phyloP scores from a whole-genome alignment of 192 early-diverging fungal species.

The Chytriomyces confervae region DNA sequence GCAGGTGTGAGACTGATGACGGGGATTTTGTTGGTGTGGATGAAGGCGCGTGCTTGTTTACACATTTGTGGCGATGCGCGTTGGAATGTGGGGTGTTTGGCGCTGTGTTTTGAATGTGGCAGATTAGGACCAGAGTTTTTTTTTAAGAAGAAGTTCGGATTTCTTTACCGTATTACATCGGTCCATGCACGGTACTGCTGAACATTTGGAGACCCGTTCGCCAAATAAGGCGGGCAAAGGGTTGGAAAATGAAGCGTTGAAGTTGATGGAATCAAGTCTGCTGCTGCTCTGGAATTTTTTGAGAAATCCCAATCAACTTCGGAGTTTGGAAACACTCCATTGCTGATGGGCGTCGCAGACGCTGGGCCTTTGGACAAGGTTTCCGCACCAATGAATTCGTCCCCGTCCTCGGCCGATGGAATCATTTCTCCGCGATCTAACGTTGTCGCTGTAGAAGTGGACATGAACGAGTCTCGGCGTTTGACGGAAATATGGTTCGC shows the following conservation, averaged over 20 bases:
- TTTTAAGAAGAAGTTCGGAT: neutral
- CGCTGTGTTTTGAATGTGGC: neutral
- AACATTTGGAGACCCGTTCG: constrained; percentile 9
- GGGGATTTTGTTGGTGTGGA: constrained; percentile 22
- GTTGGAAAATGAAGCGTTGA: constrained; percentile 22
- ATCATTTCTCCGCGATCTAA: neutral
- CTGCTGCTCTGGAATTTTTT: no score
- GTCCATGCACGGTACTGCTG: constrained; percentile 32
- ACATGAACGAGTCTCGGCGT: neutral
- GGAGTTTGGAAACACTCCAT: no score
- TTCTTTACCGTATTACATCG: constrained; percentile 23
- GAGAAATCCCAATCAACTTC: no score
- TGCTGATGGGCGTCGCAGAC: no score
- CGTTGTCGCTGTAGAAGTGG: constrained; percentile 1
- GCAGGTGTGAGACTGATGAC: constrained; percentile 19
- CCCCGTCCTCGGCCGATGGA: neutral
- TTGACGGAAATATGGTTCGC: neutral
- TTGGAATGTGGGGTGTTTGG: constrained; percentile 24
- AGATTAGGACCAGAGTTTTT: neutral
- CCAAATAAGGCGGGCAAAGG: neutral
- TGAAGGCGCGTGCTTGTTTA: constrained; percentile 28
- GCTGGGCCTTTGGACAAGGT: neutral
- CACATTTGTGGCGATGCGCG: constrained; percentile 30
- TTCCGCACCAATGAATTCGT: neutral
- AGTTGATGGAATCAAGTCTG: no score